These are phyloP conservation scores for Trametes pubescens DNA, from an alignment of 1,284 basidiomycete genomes.

Conservation along the genomic window DNA sequence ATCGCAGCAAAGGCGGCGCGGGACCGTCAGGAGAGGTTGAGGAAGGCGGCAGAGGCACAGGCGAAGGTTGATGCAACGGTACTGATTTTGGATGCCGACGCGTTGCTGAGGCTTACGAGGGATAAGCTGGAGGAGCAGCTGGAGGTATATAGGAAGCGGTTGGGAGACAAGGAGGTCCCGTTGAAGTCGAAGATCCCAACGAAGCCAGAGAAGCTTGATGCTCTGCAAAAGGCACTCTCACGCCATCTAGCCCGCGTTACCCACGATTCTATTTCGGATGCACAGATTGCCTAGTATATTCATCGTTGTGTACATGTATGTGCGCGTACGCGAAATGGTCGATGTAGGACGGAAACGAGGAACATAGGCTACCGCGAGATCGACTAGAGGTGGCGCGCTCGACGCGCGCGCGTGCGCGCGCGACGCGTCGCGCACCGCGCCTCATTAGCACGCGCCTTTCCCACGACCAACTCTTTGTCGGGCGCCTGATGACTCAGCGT, in stretches of 20 bases:
- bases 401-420: neutral
- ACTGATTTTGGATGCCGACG: neutral
- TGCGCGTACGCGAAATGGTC: neutral
- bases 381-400: neutral
- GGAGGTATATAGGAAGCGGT: neutral
- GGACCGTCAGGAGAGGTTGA: neutral
- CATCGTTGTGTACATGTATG: neutral
- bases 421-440: neutral
- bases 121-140: constrained; percentile 1
- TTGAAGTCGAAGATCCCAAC: neutral
- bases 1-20: neutral
- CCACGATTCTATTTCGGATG: neutral
- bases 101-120: neutral
- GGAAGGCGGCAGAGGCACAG: neutral
- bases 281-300: neutral
- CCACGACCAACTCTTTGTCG: neutral
- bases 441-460: neutral
- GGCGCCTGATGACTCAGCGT: constrained; percentile 3
- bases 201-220: neutral
- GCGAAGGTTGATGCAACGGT: neutral
- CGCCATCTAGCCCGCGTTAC: neutral
- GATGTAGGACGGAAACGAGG: no score
- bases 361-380: no score
- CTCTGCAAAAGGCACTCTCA: neutral
- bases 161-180: neutral